These are phyloP conservation scores for Boletus mariae DNA, from an alignment of 1,284 basidiomycete genomes.

Conservation along the genomic window DNA sequence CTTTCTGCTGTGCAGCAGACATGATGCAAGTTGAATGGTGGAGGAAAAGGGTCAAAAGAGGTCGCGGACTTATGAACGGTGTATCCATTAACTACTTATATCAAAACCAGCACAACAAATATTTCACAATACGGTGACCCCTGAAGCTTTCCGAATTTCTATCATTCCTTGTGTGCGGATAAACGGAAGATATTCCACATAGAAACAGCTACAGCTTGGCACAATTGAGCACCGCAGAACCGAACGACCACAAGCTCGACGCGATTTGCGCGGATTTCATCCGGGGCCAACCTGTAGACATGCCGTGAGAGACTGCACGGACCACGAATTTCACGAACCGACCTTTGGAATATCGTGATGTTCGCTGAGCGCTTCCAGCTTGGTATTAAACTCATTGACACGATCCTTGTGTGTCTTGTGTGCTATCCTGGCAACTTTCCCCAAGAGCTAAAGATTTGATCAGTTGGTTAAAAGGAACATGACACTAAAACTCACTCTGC, in stretches of 20 bases:
- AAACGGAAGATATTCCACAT: constrained; percentile 17
- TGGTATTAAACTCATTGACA: constrained; percentile 87
- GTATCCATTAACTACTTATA: constrained; percentile 37
- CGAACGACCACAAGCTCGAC: no score
- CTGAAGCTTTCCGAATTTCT: constrained; percentile 22
- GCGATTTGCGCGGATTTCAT: constrained; percentile 41
- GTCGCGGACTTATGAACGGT: constrained; percentile 33
- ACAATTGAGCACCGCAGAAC: no score
- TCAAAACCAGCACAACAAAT: constrained; percentile 33
- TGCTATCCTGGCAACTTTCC: constrained; percentile 78
- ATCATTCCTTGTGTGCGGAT: constrained; percentile 24
- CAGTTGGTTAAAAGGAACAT: neutral
- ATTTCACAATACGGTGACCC: constrained; percentile 32
- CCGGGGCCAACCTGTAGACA: constrained; percentile 67
- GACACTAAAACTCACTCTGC: constrained; percentile 58
- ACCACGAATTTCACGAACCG: constrained; percentile 26
- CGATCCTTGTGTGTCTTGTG: constrained; percentile 93
- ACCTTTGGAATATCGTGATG: constrained; percentile 94
- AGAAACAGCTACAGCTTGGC: no score
- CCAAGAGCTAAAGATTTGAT: constrained; percentile 56
- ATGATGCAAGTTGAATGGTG: constrained; percentile 37
- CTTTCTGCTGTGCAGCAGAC: constrained; percentile 39
- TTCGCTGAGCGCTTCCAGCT: constrained; percentile 85
- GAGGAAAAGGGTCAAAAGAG: constrained; percentile 35
- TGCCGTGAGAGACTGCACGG: constrained; percentile 27